A percentile compares a stretch with the other conserved stretches of the same genome.
These are phyloP conservation scores for Fusarium humuli DNA, from an alignment of 2,329 filamentous ascomycete genomes.

Conservation along the genomic window DNA sequence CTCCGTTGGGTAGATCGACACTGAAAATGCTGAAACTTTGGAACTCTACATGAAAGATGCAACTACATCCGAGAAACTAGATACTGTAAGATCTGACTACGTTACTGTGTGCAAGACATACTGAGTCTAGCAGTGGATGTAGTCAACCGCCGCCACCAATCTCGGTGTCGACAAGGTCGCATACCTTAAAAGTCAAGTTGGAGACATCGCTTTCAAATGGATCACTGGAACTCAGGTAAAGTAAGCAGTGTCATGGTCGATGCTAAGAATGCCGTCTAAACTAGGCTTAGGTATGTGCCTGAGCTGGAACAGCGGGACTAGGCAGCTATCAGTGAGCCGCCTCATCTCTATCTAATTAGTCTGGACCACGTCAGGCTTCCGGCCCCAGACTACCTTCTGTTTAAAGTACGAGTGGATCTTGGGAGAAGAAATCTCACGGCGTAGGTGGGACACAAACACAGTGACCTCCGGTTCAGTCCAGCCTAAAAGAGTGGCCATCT, in stretches of 20 bases:
- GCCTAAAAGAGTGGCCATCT: neutral
- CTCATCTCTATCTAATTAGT: neutral
- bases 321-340: neutral
- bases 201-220: neutral
- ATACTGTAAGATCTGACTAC: neutral
- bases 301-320: neutral
- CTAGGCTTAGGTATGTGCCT: neutral
- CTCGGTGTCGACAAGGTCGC: neutral
- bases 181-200: neutral
- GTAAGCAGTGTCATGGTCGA: neutral
- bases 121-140: neutral
- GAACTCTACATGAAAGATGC: neutral
- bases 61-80: neutral
- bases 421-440: neutral
- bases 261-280: neutral
- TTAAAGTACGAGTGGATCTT: constrained; percentile 15
- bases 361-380: neutral
- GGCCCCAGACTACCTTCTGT: constrained; percentile 13
- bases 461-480: constrained; percentile 3
- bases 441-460: neutral
- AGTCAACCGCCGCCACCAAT: neutral
- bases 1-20: neutral
- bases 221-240: neutral
- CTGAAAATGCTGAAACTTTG: neutral
- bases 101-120: too few relatives aligned